Conservation (phyloP, 2,329 filamentous ascomycete genomes). For the Phoma sp. region DNA sequence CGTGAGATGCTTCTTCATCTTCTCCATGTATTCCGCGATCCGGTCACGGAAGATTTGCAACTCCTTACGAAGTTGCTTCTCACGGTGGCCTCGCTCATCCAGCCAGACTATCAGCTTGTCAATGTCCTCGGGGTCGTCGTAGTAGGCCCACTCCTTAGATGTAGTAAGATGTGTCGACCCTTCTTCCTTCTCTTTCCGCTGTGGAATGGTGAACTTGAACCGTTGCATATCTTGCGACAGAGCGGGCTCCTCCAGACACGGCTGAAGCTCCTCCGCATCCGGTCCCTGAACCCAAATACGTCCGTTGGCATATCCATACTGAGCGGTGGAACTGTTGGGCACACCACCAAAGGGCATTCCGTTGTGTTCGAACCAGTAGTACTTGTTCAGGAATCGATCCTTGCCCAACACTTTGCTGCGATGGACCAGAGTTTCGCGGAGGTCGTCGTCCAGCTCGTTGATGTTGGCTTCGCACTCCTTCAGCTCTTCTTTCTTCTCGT, state of each 20-base stretch:
- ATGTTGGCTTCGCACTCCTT: constrained; percentile 86
- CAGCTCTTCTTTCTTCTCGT: constrained; percentile 82
- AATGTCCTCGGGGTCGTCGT: constrained; percentile 78
- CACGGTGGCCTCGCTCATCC: constrained; percentile 83
- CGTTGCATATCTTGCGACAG: constrained; percentile 77
- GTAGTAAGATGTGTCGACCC: constrained; percentile 77
- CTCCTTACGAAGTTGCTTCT: constrained; percentile 87
- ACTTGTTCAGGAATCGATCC: constrained; percentile 97
- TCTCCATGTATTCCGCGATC: constrained; percentile 80
- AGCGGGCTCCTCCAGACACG: constrained; percentile 61
- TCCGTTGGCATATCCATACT: constrained; percentile 89
- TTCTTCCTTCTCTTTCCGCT: constrained; percentile 87
- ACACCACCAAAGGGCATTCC: constrained; percentile 95
- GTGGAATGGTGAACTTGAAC: constrained; percentile 81
- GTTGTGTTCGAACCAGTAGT: constrained; percentile 99
- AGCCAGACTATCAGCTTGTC: constrained; percentile 86
- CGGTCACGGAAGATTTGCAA: constrained; percentile 76
- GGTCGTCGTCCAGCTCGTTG: constrained; percentile 82
- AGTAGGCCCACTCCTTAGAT: constrained; percentile 89
- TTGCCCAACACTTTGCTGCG: constrained; percentile 88
- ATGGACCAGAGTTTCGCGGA: constrained; percentile 92
- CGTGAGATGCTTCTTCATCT: constrained; percentile 74
- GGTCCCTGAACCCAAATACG: constrained; percentile 97
- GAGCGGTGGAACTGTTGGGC: constrained; percentile 84
- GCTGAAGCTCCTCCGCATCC: constrained; percentile 77